A percentile compares a stretch with the other conserved stretches of the same genome.
Conservation (phyloP, 2,329 filamentous ascomycete species). For the Ophiostoma perfectum region DNA sequence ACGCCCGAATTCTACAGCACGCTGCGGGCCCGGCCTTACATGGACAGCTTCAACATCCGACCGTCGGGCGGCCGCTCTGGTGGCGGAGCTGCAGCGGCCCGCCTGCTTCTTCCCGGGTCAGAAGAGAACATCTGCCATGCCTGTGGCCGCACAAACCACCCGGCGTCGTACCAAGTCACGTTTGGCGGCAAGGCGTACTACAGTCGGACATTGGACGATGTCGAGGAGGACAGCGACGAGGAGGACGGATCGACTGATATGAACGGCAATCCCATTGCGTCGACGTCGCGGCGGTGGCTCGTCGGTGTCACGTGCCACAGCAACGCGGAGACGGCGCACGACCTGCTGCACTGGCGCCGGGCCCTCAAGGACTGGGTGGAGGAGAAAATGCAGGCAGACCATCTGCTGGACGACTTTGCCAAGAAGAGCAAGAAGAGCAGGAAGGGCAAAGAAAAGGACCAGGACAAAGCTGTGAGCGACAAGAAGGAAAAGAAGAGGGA, state of each 20-base stretch:
- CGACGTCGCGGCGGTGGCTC: conserved; percentile 38
- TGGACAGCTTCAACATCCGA: conserved; percentile 46
- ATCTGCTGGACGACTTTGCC: conserved; percentile 39
- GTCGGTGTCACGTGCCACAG: conserved; percentile 40
- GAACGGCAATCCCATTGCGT: conserved; percentile 36
- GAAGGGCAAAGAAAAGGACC: neutral
- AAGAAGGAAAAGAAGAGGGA: conserved; percentile 4
- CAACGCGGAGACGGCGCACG: conserved; percentile 63
- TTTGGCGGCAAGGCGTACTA: conserved; percentile 64
- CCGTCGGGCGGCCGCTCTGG: conserved; percentile 25
- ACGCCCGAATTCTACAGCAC: conserved; percentile 59
- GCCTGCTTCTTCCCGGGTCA: conserved; percentile 4
- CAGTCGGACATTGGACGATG: conserved; percentile 58
- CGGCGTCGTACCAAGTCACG: conserved; percentile 58
- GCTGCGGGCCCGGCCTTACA: conserved; percentile 59
- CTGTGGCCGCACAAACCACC: conserved; percentile 64
- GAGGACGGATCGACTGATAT: neutral
- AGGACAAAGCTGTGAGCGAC: neutral
- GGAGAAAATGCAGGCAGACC: conserved; percentile 50
- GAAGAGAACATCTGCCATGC: conserved; percentile 55
- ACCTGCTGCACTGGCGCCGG: conserved; percentile 69
- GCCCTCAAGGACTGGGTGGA: conserved; percentile 69
- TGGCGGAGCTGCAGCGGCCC: neutral
- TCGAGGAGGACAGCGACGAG: conserved; percentile 37
- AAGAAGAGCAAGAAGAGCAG: neutral